Percentiles rank a stretch among this genome's conserved stretches.
These are phyloP conservation scores for Scenedesmus sp. DNA, from an alignment of 163 green algal genomes.

Conservation along the genomic window DNA sequence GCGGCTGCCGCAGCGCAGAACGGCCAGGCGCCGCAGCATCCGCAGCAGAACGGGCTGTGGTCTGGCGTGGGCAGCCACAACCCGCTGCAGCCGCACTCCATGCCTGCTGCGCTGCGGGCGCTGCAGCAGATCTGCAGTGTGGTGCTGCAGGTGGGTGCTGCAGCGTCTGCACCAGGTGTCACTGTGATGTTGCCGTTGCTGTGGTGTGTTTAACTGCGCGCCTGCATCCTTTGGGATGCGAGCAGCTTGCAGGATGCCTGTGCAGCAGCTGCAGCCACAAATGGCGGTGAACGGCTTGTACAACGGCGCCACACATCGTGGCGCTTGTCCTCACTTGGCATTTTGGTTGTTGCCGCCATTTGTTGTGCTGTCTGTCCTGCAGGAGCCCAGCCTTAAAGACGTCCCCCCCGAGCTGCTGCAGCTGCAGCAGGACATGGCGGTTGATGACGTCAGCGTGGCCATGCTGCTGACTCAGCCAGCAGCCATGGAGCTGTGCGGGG, in stretches of 20 bases:
- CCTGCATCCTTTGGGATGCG: too few relatives aligned
- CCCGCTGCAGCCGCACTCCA: neutral
- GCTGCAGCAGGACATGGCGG: slow-evolving; percentile 62
- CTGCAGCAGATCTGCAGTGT: slow-evolving; percentile 42
- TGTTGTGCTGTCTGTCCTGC: neutral
- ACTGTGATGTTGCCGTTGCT: too few relatives aligned
- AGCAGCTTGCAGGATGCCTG: too few relatives aligned
- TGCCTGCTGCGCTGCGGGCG: slow-evolving; percentile 18
- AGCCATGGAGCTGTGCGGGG: slow-evolving; percentile 51
- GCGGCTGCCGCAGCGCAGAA: neutral
- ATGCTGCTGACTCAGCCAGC: slow-evolving; percentile 48
- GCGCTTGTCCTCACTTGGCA: neutral
- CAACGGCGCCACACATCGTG: neutral
- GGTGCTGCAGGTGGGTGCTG: neutral
- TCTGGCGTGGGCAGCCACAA: neutral
- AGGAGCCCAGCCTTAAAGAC: slow-evolving; percentile 40
- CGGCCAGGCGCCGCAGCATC: neutral
- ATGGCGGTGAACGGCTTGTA: too few relatives aligned
- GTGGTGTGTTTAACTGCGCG: too few relatives aligned
- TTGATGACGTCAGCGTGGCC: slow-evolving; percentile 63
- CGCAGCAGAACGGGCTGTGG: slow-evolving; percentile 25
- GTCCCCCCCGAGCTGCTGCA: slow-evolving; percentile 47
- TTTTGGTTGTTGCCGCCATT: too few relatives aligned
- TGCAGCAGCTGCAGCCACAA: too few relatives aligned
- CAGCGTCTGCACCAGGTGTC: too few relatives aligned